Percentiles rank a stretch among this genome's conserved stretches.
phyloP scores from a whole-genome alignment of 2,329 filamentous ascomycete genomes.

The Colletotrichum navitas region DNA sequence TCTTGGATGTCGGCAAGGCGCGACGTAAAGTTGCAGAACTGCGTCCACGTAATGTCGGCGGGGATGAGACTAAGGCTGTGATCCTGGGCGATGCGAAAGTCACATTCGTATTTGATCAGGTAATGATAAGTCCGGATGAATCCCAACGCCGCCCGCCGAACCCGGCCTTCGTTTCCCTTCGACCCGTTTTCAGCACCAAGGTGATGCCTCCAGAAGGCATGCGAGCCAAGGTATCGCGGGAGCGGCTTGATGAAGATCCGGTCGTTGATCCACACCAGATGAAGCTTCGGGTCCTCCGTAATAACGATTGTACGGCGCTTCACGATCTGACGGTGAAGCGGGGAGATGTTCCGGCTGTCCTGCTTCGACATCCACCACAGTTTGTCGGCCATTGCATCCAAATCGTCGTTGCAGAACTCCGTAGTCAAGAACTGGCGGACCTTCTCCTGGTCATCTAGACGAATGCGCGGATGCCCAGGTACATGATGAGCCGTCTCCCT shows the following conservation, averaged over 20 bases:
- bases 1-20: conserved; percentile 35
- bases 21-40: conserved; percentile 41
- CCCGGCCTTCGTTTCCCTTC: conserved; percentile 3
- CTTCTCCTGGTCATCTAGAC: background rate
- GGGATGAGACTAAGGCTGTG: conserved; percentile 37
- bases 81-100: conserved; percentile 51
- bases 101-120: conserved; percentile 51
- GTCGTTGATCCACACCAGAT: conserved; percentile 50
- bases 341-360: conserved; percentile 42
- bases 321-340: conserved; percentile 49
- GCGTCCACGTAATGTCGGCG: conserved; percentile 40
- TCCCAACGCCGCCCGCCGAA: conserved; percentile 47
- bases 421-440: background rate
- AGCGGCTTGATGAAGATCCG: conserved; percentile 52
- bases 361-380: conserved; percentile 42
- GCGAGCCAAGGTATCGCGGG: conserved; percentile 47
- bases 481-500: background rate
- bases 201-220: conserved; percentile 46
- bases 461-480: background rate
- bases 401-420: background rate
- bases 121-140: conserved; percentile 51
- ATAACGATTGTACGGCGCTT: conserved; percentile 49
- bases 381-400: conserved; percentile 8
- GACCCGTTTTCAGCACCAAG: conserved; percentile 15
- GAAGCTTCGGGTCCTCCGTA: conserved; percentile 51